Conservation (phyloP, 805 yeast species). For the Saitoella complicata region DNA sequence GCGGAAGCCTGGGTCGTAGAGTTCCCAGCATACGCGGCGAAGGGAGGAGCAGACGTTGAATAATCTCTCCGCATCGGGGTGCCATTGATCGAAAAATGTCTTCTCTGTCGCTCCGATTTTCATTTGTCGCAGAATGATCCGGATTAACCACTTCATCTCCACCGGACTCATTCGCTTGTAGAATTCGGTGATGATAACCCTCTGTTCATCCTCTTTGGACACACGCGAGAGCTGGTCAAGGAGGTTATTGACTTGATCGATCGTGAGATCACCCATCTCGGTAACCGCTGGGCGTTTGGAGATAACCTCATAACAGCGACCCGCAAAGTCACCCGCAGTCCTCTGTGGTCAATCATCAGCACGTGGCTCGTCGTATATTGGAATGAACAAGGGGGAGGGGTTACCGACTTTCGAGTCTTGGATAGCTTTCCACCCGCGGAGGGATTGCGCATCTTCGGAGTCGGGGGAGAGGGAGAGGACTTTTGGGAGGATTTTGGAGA, state of each 20-base stretch:
- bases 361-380: no score
- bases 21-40: constrained; percentile 39
- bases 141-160: constrained; percentile 54
- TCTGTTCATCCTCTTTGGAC: constrained; percentile 21
- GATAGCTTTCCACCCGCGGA: constrained; percentile 26
- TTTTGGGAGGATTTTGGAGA: constrained; percentile 34
- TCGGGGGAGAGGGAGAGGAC: constrained; percentile 39
- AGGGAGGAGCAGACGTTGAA: constrained; percentile 51
- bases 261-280: constrained; percentile 24
- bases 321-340: constrained; percentile 32
- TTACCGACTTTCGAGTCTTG: constrained; percentile 12
- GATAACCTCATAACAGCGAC: constrained; percentile 33
- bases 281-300: constrained; percentile 30
- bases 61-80: constrained; percentile 57
- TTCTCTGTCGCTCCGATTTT: constrained; percentile 43
- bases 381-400: no score
- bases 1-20: constrained; percentile 34
- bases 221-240: constrained; percentile 29
- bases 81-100: constrained; percentile 46
- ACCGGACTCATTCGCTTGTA: constrained; percentile 37
- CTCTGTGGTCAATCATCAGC: no score
- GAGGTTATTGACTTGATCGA: constrained; percentile 33
- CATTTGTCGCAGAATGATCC: constrained; percentile 39
- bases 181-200: constrained; percentile 32
- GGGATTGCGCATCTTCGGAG: constrained; percentile 40